phyloP scores from a whole-genome alignment of 768 basidiomycete genomes.

The Macrolepiota albuminosa region DNA sequence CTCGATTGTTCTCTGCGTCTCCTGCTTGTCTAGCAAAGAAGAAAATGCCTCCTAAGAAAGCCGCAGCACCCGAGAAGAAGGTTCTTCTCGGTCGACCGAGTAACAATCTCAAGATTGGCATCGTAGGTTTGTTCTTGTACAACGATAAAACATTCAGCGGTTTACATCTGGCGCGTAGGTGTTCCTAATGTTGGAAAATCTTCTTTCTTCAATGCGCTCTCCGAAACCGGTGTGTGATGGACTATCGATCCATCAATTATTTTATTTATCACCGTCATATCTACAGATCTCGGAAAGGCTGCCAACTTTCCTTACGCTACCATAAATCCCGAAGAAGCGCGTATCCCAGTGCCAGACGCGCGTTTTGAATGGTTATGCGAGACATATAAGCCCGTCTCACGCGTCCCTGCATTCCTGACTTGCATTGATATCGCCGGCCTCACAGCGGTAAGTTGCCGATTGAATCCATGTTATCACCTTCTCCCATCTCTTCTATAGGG shows the following conservation, averaged over 20 bases:
- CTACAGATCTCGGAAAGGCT: conserved; percentile 80
- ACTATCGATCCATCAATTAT: conserved; percentile 8
- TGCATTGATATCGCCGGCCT: conserved; percentile 99
- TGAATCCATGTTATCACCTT: not conserved
- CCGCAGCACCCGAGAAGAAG: conserved; percentile 74
- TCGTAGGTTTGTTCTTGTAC: conserved; percentile 74
- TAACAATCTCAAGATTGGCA: conserved; percentile 98
- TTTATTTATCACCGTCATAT: not conserved
- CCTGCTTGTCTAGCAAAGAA: conserved; percentile 38
- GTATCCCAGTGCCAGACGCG: conserved; percentile 90
- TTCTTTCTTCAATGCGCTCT: conserved; percentile 97
- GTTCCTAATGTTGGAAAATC: conserved; percentile 98
- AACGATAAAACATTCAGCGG: conserved; percentile 17
- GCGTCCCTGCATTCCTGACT: conserved; percentile 91
- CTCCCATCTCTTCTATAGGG: conserved; percentile 42
- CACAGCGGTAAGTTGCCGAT: conserved; percentile 62
- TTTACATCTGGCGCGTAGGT: conserved; percentile 38
- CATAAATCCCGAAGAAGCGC: conserved; percentile 93
- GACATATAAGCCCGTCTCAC: conserved; percentile 82
- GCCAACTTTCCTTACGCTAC: conserved; percentile 97
- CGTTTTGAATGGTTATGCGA: conserved; percentile 95
- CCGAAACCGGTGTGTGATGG: conserved; percentile 70
- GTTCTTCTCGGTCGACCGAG: conserved; percentile 82
- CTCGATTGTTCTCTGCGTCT: conserved; percentile 32
- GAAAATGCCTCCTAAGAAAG: conserved; percentile 93